Base-by-base conservation (phyloP, 176 grass and related monocot species). In the Oryza glumipatula region DNA sequence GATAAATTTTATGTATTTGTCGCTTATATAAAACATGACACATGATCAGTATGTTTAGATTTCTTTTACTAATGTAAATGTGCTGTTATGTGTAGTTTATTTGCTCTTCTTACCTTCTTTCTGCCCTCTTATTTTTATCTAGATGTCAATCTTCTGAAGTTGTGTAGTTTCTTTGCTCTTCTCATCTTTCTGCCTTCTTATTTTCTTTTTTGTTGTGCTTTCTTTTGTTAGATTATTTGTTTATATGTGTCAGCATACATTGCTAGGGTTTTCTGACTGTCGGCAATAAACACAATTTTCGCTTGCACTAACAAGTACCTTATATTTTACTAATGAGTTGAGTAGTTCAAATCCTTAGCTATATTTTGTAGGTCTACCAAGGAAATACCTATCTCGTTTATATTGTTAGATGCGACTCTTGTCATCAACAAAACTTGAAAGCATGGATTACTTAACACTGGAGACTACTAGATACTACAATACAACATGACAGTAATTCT, bases 211-310 rank as follows among this genome's bases (percentile, higher is more conserved):
- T 60, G 15, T 4, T 38, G 66, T 21, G 17, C 44, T 80, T 82
- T 43, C 8, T 22, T 16, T 77, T 73, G 14, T 45, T 82, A 44
- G 33, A 63, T 45, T 46, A 63, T 64, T 36, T 13, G 3, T 28
- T 63, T 61, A 73, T 82, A 64, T 11, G 6, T 64, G 52, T 64
- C 52, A 73, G 15, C 36, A 64, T 73, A 12, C 32, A 41, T 43
- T 72, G 13, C 72, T 85, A 52, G 41, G n/a, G 73, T 76, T 76
- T 76, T 45, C 74, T 85, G n/a, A 58, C 58, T 82, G 68, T 89
- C 65, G 39, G 22, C 65, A 81, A 65, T 43, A 71, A 41, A 4
- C 11, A 5, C 52, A 67, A 6, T 16, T 61, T 24, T 7, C 30
- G 30, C 30, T 76, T 69, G 12, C 32, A 49, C 41, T 11, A 38